A percentile compares a stretch with the other conserved stretches of the same genome.
Conservation (phyloP, 2,329 filamentous ascomycete genomes). For the Fusarium sp. region DNA sequence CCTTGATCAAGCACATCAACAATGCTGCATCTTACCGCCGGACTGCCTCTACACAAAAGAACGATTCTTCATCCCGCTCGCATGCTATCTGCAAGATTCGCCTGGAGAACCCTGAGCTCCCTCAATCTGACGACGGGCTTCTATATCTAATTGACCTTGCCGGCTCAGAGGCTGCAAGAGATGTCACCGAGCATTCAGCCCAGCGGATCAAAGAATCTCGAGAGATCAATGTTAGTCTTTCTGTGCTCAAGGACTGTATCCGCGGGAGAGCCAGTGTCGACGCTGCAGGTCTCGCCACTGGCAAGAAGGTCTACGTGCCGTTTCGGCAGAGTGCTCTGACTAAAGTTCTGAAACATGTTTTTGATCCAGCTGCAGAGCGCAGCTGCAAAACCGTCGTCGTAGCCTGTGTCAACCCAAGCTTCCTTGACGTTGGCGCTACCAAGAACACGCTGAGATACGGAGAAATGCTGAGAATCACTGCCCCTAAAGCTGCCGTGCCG, state of each 20-base stretch:
- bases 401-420: constrained; percentile 58
- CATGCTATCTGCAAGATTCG: constrained; percentile 59
- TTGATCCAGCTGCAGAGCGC: constrained; percentile 53
- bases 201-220: constrained; percentile 57
- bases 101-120: constrained; percentile 46
- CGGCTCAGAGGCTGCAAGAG: constrained; percentile 59
- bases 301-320: constrained; percentile 52
- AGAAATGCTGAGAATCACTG: constrained; percentile 55
- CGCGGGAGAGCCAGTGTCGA: constrained; percentile 54
- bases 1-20: constrained; percentile 48
- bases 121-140: constrained; percentile 50
- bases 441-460: constrained; percentile 61
- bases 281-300: constrained; percentile 20
- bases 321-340: constrained; percentile 59
- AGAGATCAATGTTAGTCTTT: constrained; percentile 60
- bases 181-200: constrained; percentile 50
- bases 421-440: constrained; percentile 54
- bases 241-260: constrained; percentile 63
- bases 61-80: constrained; percentile 58
- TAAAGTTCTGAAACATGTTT: constrained; percentile 59
- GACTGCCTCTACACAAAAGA: constrained; percentile 56
- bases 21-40: constrained; percentile 51
- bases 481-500: constrained; percentile 41
- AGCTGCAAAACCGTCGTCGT: constrained; percentile 56
- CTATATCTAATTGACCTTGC: constrained; percentile 60